Evolutionary conservation across 257 asterid genomes (phyloP), one percentile per base, ranked within the genome.

Genomic region (Anisodus acutangulus): DNA sequence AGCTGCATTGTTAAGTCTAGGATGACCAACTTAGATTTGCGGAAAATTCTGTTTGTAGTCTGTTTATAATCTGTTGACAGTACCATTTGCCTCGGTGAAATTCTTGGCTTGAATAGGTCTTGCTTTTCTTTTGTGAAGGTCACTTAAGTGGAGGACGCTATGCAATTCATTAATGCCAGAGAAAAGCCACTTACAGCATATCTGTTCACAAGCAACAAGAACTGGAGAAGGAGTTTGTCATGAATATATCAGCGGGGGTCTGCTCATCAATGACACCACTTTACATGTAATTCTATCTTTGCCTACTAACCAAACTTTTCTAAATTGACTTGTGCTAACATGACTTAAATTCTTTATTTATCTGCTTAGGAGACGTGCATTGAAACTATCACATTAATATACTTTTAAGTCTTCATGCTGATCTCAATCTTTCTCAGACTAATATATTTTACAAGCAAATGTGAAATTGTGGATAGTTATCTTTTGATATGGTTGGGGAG

Each of bases 121-220:
- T 85, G 9, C 81, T 54, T 78, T 5, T 84, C 63, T 19, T 83
- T 86, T 80, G 37, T 62, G 85, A 85, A 96, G 99, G 98, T 96
- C 47, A 78, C 90, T 81, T 91, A 88, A 62, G 87, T 94, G 57
- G 93, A 91, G 90, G 97, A 94, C 10, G 83, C 93, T 82, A 86
- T 96, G 81, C 81, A 71, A 6, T 70, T 92, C 55, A 92, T 96
- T 79, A 89, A 51, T 66, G 89, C 94, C 80, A 94, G 87, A 90
- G 98, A 90, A 63, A 96, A 94, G 85, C 97, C 99, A 31, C 98
- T 96, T 53, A 98, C 98, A 70, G 97, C 99, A 7, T 96, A 94
- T 89, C 68, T 96, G 62, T 96, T 96, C 89, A 91, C 99, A 13
- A 86, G 90, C 78, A 90, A 92, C 93, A 91, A 92, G 89, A 94